These are phyloP conservation scores for Termitomyces sp. DNA, from an alignment of 768 basidiomycete genomes.

Conservation along the genomic window DNA sequence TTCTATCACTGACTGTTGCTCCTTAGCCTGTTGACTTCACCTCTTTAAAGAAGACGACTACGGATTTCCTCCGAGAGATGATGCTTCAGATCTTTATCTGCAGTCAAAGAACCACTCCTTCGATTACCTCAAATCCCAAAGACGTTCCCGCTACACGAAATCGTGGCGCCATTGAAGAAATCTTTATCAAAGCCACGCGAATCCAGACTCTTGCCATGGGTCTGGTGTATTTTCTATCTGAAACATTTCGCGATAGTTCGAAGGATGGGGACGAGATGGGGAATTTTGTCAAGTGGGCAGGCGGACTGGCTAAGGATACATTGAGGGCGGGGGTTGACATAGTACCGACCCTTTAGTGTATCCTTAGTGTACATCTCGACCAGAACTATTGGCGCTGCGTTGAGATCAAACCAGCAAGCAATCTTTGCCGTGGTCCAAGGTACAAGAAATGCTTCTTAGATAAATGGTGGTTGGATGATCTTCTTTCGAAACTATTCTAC, in stretches of 20 bases:
- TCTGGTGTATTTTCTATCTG: conserved; percentile 64
- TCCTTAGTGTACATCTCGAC: not conserved
- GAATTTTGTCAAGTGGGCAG: conserved; percentile 64
- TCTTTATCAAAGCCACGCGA: conserved; percentile 72
- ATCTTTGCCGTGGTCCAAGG: not conserved
- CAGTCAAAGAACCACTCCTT: conserved; percentile 72
- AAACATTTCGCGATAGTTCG: conserved; percentile 30
- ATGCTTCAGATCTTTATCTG: conserved; percentile 67
- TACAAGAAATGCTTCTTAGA: not conserved
- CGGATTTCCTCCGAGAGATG: conserved; percentile 66
- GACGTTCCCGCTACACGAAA: conserved; percentile 43
- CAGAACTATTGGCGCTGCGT: too few species aligned
- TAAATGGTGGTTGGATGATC: too few species aligned
- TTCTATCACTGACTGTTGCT: not conserved
- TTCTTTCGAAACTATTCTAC: not conserved
- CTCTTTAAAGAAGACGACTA: conserved; percentile 57
- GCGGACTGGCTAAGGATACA: conserved; percentile 64
- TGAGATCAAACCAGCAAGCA: not conserved
- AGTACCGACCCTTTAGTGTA: conserved; percentile 29
- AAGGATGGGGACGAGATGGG: conserved; percentile 28
- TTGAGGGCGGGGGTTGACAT: conserved; percentile 62
- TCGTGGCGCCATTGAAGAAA: conserved; percentile 64
- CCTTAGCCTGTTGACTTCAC: conserved; percentile 86
- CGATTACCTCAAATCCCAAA: conserved; percentile 37
- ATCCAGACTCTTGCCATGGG: conserved; percentile 71